A percentile compares a stretch with the other conserved stretches of the same genome.
Conservation (phyloP, 768 basidiomycete species). For the Termitomyces sp. region DNA sequence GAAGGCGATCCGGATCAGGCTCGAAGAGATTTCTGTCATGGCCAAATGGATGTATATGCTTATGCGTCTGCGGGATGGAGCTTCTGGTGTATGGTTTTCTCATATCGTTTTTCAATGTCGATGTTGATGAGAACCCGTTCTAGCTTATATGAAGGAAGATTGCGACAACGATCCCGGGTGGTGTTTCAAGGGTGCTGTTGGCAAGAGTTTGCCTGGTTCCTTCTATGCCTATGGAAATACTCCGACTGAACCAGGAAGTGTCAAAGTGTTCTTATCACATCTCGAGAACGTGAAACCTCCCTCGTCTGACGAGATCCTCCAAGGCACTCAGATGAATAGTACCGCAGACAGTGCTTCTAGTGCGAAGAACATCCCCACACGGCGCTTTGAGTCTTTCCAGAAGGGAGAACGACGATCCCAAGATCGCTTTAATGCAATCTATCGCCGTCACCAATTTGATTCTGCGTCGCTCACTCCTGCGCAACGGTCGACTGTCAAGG, state of each 20-base stretch:
- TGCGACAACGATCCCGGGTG: conserved; percentile 57
- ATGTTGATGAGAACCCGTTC: neutral
- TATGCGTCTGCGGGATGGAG: conserved; percentile 56
- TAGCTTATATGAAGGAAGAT: conserved; percentile 57
- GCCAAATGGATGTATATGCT: conserved; percentile 53
- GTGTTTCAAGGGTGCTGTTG: conserved; percentile 64
- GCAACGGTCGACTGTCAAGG: conserved; percentile 25
- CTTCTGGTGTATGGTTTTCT: conserved; percentile 55
- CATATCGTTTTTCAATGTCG: neutral
- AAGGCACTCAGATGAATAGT: neutral
- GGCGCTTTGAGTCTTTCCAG: neutral
- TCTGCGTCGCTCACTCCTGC: conserved; percentile 13
- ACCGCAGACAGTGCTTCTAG: neutral
- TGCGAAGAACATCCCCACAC: neutral
- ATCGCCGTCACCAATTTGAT: conserved; percentile 10
- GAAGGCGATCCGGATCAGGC: conserved; percentile 40
- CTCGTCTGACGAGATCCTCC: conserved; percentile 10
- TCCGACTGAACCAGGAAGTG: conserved; percentile 5
- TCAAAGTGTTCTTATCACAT: conserved; percentile 1
- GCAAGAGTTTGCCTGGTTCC: conserved; percentile 45
- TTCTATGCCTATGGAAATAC: conserved; percentile 47
- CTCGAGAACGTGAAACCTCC: conserved; percentile 9
- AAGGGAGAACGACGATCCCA: neutral
- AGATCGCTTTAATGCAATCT: conserved; percentile 23
- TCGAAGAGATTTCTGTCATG: conserved; percentile 46